Evolutionary conservation across 306 rosid species (phyloP), one percentile per base, ranked within the genome.

Genomic region (Rubus parviflorus): DNA sequence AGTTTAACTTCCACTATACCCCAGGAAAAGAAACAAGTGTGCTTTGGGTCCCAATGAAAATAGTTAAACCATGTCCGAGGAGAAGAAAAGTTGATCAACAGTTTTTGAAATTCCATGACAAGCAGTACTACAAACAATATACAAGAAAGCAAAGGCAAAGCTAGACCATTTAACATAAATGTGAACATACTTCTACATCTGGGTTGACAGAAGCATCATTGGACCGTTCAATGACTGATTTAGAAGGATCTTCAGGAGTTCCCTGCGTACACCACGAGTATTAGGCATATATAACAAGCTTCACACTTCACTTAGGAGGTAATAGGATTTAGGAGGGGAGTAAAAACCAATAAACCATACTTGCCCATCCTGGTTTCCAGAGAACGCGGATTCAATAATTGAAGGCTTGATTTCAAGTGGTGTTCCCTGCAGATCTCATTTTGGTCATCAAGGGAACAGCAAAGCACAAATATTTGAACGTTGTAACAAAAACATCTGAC

Each of bases 341-440:
- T 6, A 15, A 77, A 77, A 52, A 70, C 57, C 71, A 72, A 15
- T 75, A 77, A 52, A 70, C 57, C 71, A 72, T 88, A 94, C 98
- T 67, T 71, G 89, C 81, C 87, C 89, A 67, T 89, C 89, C 80
- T 75, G 92, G 85, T 84, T 75, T 74, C 81, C 80, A 12, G 82
- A 85, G 75, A 85, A 82, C 75, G 87, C 91, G 70, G 82, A 82
- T 77, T 87, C 91, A 53, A 74, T 80, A 73, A 86, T 73, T 74
- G 83, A 70, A 19, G 97, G 98, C 84, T 94, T 94, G 83, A 87
- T 84, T 74, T 94, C 97, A 69, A 87, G 49, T 78, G 88, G 85
- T 41, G 89, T 81, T 78, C 86, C 96, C 98, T 94, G 85, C 84
- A 81, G 75, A 77, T 78, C 73, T 69, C 85, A 81, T 48, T 72